Evolutionary conservation across 805 yeast species (phyloP).

Genomic region (Diddensiella santjacobensis): DNA sequence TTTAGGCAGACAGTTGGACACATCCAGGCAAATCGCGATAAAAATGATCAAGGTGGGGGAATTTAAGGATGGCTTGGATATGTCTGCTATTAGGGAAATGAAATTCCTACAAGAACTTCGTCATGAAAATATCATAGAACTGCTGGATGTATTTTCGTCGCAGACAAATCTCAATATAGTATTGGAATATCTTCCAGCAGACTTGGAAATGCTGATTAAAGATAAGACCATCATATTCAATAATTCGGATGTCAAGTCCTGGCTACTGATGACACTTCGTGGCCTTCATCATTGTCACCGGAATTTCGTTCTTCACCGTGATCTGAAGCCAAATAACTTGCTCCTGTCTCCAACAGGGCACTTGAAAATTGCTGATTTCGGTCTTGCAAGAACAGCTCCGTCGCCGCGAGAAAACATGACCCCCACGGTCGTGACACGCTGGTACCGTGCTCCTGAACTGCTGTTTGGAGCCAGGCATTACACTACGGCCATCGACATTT

Average conservation of each 20-base stretch:
- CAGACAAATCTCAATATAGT: slow-evolving; percentile 71
- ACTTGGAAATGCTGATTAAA: slow-evolving; percentile 82
- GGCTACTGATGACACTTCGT: slow-evolving; percentile 91
- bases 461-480: slow-evolving; percentile 86
- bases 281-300: slow-evolving; percentile 96
- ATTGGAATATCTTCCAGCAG: slow-evolving; percentile 89
- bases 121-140: slow-evolving; percentile 78
- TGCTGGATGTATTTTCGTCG: slow-evolving; percentile 79
- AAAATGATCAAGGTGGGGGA: slow-evolving; percentile 93
- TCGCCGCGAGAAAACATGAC: slow-evolving; percentile 63
- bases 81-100: slow-evolving; percentile 95
- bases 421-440: slow-evolving; percentile 92
- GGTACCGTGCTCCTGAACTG: slow-evolving; percentile 97
- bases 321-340: slow-evolving; percentile 88
- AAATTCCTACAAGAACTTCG: slow-evolving; percentile 79
- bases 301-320: slow-evolving; percentile 85
- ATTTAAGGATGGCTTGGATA: slow-evolving; percentile 93
- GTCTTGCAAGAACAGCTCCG: slow-evolving; percentile 83
- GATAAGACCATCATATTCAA: slow-evolving; percentile 72
- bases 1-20: slow-evolving; percentile 44
- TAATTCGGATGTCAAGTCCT: slow-evolving; percentile 84
- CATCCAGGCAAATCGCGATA: slow-evolving; percentile 70
- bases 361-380: slow-evolving; percentile 95
- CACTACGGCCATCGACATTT: slow-evolving; percentile 82
- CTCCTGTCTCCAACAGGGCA: slow-evolving; percentile 83